Evolutionary conservation across 345 rosid genomes (phyloP), one percentile per base, ranked within the genome.

Genomic region (Rubroshorea leprosula): DNA sequence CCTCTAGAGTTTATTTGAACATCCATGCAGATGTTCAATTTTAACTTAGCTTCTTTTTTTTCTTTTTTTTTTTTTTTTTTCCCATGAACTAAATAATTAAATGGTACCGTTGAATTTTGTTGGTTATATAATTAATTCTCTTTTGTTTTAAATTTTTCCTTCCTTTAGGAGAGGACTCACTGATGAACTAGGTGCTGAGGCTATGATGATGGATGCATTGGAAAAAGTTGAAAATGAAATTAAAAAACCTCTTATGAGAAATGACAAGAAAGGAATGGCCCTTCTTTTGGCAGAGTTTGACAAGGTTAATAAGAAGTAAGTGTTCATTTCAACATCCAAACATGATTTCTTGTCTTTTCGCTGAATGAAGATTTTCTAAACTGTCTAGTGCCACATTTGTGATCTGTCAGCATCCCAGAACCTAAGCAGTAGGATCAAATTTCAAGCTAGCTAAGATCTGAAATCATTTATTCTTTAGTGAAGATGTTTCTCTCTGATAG

Each of bases 181-280:
- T 56, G 97, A 90, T 74, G 95, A 85, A 61, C 82, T 79, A 49
- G 97, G 97, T 73, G 86, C 81, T 8, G 99, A 94, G 83, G 83
- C 82, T 59, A 80, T 87, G 99, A 90, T 87, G 95, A 80, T 94
- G 64, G 95, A 85, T 65, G 96, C 97, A 51, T 62, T 94, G 69
- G 99, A 90, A 57, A 94, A 94, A 72, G 82, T 90, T 56, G 99
- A 94, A 57, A 85, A 81, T 25, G 93, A 94, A 58, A 77, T 87
- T 23, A 90, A 94, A 80, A 85, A 87, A 67, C 97, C 97, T 76
- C 90, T 94, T 41, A 55, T 94, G 90, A 85, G 97, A 81, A 65
- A 75, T 38, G 99, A 94, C 64, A 81, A 87, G 90, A 81, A 85
- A 75, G 90, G 81, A 68, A 90, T 90, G 97, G 78, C 85, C 61